Base-by-base conservation (phyloP, 2,329 filamentous ascomycete species). In the Fusarium sp. region DNA sequence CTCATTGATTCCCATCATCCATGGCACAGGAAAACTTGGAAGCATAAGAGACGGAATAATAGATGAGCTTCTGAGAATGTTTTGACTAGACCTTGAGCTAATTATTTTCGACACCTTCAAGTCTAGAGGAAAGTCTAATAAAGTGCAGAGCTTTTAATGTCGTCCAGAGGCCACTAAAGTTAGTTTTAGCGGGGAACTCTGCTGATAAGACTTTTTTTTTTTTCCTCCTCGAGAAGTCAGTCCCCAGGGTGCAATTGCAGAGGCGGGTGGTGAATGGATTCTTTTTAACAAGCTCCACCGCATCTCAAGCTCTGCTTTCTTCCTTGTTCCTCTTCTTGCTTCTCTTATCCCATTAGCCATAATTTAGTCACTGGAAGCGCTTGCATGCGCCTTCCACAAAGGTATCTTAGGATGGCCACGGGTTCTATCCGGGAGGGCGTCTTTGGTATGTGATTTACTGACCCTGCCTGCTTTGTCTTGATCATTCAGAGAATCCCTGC, bases 381-480 rank as follows among this genome's bases (percentile, higher is more conserved):
- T 74, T 74, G 75, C 66, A 81, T 80, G 78, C 74, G 74, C 75
- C 55, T 62, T 61, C 75, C 51, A 65, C 58, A 68, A 76, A 74
- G 56, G 45, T 82, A 57, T 73, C 31, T 79, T 71, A 87, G 79
- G 77, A 89, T 88, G 86, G 85, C 85, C 63, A 81, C 83, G 70
- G 81, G 85, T 70, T 80, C 81, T 71, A 80, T 86, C 73, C 79
- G 86, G 58, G 86, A 89, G 74, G 86, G 86, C 79, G 83, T 88
- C 72, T 88, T 89, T 74, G 86, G 86, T 88, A 83, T 62, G 81
- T 78, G 51, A 55, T 48, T 39, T 54, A 26, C 58, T 63, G 42
- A 39, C 49, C 48, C 34, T 55, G 26, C 59, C 50, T 44, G 23
- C 44, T 49, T 44, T 45, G 25, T 25, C 51, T 39, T 30, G 23